phyloP scores from a whole-genome alignment of 2,329 filamentous ascomycete genomes.

The Chalaropsis thielavioides region DNA sequence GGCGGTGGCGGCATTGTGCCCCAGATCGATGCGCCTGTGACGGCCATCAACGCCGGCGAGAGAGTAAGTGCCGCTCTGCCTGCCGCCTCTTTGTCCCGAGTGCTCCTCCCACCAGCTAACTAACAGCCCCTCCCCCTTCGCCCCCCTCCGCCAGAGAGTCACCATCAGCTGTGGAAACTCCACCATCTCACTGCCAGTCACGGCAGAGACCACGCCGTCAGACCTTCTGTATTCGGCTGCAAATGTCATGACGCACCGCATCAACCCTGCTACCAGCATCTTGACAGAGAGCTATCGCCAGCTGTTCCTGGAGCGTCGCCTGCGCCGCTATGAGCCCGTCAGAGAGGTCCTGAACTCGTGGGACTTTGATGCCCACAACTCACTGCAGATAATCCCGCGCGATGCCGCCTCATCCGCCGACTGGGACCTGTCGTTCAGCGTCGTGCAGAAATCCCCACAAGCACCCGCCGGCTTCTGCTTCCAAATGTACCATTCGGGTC shows the following conservation, averaged over 20 bases:
- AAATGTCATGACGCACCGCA: constrained; percentile 45
- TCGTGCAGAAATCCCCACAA: constrained; percentile 43
- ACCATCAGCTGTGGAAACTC: constrained; percentile 57
- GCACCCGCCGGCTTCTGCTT: constrained; percentile 53
- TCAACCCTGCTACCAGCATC: constrained; percentile 53
- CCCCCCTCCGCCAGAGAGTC: constrained; percentile 38
- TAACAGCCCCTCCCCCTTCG: neutral
- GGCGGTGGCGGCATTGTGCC: constrained; percentile 34
- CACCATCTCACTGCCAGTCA: constrained; percentile 56
- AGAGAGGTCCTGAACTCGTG: constrained; percentile 86
- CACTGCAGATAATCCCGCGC: constrained; percentile 48
- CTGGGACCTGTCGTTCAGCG: constrained; percentile 48
- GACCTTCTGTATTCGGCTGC: constrained; percentile 59
- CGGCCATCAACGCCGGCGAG: constrained; percentile 67
- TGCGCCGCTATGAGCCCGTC: constrained; percentile 75
- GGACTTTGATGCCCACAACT: constrained; percentile 68
- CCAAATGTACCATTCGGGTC: constrained; percentile 66
- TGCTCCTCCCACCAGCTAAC: constrained; percentile 9
- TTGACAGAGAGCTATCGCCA: constrained; percentile 62
- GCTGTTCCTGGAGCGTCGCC: constrained; percentile 64
- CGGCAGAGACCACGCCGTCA: constrained; percentile 54
- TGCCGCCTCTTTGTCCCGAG: neutral
- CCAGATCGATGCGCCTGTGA: constrained; percentile 59
- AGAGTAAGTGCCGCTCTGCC: constrained; percentile 40
- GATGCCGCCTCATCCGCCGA: constrained; percentile 40